These are phyloP conservation scores for Ogataea hybrid DNA, from an alignment of 1,139 yeast species.

Conservation along the genomic window DNA sequence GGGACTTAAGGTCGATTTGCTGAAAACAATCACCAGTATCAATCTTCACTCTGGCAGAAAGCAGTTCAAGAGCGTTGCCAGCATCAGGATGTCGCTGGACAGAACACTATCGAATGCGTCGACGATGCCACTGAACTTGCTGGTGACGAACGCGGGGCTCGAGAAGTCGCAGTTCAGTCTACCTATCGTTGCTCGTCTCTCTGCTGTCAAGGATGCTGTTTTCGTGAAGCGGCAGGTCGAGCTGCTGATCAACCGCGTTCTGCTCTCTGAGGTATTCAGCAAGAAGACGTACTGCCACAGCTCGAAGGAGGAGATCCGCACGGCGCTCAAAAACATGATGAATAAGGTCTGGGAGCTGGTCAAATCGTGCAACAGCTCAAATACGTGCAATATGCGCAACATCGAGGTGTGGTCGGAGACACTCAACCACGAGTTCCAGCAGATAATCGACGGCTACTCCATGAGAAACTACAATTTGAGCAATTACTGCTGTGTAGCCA, in stretches of 20 bases:
- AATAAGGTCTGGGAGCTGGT: constrained; percentile 26
- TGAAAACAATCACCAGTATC: constrained; percentile 10
- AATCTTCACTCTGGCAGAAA: constrained; percentile 3
- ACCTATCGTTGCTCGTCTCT: constrained; percentile 31
- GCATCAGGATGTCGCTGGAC: constrained; percentile 14
- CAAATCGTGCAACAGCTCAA: constrained; percentile 22
- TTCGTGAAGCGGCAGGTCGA: constrained; percentile 38
- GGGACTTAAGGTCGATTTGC: constrained; percentile 17
- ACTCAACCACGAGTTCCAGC: constrained; percentile 19
- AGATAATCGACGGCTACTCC: constrained; percentile 28
- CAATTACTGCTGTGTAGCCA: constrained; percentile 17
- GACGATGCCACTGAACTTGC: constrained; percentile 18
- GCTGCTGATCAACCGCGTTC: constrained; percentile 30
- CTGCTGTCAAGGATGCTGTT: constrained; percentile 35
- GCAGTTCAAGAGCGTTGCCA: constrained; percentile 5
- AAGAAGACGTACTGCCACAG: constrained; percentile 10
- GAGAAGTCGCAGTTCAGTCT: constrained; percentile 17
- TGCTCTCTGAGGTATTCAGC: constrained; percentile 22
- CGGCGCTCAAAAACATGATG: constrained; percentile 12
- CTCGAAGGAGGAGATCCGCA: constrained; percentile 22
- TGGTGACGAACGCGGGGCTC: constrained; percentile 16
- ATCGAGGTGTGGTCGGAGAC: constrained; percentile 25
- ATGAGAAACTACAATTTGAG: constrained; percentile 29
- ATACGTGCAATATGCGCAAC: constrained; percentile 20
- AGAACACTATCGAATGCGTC: constrained; percentile 2